Evolutionary conservation across 257 asterid genomes (phyloP), one percentile per base, ranked within the genome.

Genomic region (Haberlea rhodopensis): DNA sequence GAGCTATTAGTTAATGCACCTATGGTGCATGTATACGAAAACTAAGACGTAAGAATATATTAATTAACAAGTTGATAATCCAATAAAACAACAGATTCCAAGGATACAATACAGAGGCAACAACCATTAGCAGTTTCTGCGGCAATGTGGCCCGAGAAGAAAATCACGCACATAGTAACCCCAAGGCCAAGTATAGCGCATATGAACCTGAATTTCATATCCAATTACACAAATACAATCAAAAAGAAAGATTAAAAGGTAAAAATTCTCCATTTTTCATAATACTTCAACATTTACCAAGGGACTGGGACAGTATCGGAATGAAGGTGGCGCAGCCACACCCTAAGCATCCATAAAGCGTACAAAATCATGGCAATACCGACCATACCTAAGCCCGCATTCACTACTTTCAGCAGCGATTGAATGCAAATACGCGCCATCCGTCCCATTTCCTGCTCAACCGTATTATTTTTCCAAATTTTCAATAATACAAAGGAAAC

Each of bases 341-440:
- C 83, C 67, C 88, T 81, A 24, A 91, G 77, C 98, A 91, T 91
- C 98, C 96, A 91, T 22, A 91, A 79, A 18, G 94, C 73, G 76
- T 91, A 91, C 72, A 91, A 43, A 45, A 84, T 79, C 89, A 89
- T 77, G 46, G 92, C 89, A 18, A 91, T 75, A 2, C 96, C 96
- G 54, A 60, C 85, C 92, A 91, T 82, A 55, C 96, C 95, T 62
- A 91, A 79, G 48, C 79, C 75, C 0, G 92, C 84, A 74, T 91
- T 91, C 70, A 85, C 83, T 53, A 89, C 53, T 66, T 91, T 91
- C 57, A 91, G 89, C 66, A 84, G 22, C 59, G 91, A 84, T 56
- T 88, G 96, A 62, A 82, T 34, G 79, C 89, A 88, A 69, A 77
- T 73, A 71, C 95, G 85, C 66, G 80, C 91, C 79, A 88, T 65